Base-by-base conservation (phyloP, 129 eudicot species). In the sunflower (Helianthus annuus) region DNA sequence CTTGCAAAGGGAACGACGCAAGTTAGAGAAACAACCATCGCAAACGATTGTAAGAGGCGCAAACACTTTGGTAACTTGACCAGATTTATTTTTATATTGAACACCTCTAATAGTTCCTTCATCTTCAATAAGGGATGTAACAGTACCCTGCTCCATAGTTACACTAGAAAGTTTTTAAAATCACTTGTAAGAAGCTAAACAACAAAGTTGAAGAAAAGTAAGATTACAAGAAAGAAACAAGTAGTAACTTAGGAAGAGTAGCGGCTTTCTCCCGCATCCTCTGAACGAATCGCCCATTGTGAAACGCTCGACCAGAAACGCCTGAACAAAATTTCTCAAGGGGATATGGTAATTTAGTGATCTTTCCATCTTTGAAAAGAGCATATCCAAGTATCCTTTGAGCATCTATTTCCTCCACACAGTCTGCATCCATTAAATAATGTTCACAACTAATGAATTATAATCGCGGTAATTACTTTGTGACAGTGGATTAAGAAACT, bases 1-100 rank as follows among this genome's bases (percentile, higher is more conserved):
- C 46, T 80, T 74, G 79, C 85, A 82, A 57, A 86, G 85, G 13
- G 85, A 86, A 48, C 87, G 83, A 6, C 91, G 79, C 70, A 86
- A 40, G 48, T 80, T 85, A n/a, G 90, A 85, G 75, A 79, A 82
- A 79, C 80, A 75, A 9, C 84, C 62, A 22, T 56, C 62, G 10
- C 59, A 54, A 10, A 54, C 3, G 59, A 54, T 54, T 54, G 59
- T 54, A 60, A 86, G 85, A 48, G 87, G 91, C 22, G 91, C 91
- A 68, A 80, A 80, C 22, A 69, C 81, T 76, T 83, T 77, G 16
- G 75, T 10, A 52, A 80, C 76, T 15, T 86, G 66, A 29, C 88
- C 85, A 48, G 75, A 66, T 78, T 80, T 86, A 7, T 79, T 83
- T 72, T 77, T 86, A 32, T 83, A 86, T n/a, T 77, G 80, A 70